A percentile compares a stretch with the other conserved stretches of the same genome.
phyloP scores from a whole-genome alignment of 2,329 filamentous ascomycete genomes.

The Fusarium nisikadoi region DNA sequence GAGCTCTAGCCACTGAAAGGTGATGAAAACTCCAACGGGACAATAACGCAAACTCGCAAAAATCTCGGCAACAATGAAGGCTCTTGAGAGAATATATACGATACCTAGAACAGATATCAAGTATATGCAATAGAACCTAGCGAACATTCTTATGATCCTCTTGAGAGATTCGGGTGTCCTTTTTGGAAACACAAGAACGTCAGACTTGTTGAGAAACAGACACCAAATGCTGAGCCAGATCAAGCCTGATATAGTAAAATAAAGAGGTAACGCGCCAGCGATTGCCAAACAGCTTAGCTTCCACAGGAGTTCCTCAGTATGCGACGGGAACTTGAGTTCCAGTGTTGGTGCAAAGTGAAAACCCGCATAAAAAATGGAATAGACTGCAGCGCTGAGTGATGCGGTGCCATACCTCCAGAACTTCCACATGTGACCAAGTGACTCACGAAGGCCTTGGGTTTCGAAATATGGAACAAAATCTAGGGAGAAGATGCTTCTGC shows the following conservation, averaged over 20 bases:
- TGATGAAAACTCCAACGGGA: neutral
- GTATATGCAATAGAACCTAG: neutral
- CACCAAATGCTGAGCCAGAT: neutral
- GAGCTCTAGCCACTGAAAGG: neutral
- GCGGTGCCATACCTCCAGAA: neutral
- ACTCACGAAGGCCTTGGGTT: neutral
- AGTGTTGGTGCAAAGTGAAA: neutral
- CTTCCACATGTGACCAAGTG: neutral
- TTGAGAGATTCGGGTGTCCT: neutral
- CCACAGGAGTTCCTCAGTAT: neutral
- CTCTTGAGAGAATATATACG: neutral
- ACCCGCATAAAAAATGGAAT: neutral
- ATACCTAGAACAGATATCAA: neutral
- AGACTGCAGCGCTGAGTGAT: rapidly evolving
- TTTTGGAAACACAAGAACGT: neutral
- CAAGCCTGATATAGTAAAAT: neutral
- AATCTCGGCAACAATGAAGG: neutral
- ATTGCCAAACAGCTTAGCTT: neutral
- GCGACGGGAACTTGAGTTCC: neutral
- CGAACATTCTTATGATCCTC: no score
- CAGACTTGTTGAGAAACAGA: neutral
- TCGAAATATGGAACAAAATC: neutral
- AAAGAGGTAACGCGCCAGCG: neutral
- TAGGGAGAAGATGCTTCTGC: neutral
- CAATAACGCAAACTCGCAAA: neutral